Evolutionary conservation across 192 early-diverging fungal genomes (phyloP), one percentile per base, ranked within the genome.

Genomic region (Coemansia sp.): DNA sequence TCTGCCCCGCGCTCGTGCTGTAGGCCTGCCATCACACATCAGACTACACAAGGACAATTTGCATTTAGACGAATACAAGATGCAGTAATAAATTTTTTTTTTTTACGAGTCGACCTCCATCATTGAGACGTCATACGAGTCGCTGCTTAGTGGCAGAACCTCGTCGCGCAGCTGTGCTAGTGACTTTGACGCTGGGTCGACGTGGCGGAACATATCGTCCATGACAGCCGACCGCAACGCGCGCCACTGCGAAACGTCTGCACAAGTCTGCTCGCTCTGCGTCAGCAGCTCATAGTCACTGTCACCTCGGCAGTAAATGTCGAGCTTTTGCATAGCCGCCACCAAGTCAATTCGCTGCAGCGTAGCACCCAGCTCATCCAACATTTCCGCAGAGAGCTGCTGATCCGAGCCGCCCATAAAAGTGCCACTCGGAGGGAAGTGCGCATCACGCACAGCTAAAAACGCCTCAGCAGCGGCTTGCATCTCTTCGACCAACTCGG

Each of bases 201-300:
- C 15, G 40, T 44, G 64, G 9, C 81, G 73, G 65, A 84, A 79
- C 72, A 79, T 73, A 39, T 79, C 69, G 44, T 72, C 70, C 44
- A 69, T 64, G 43, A 84, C 74, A 12, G 81, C 66, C 15, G 70
- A 64, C 2, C 81, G 66, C 50, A 84, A 55, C 0, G 81, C 81
- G 12, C 81, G 76, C 81, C 81, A 84, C 57, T 84, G 81, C 52
- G 75, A 39, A 33, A 84, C 46, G 41, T 84, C 76, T 0, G 76
- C 81, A 6, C 73, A 62, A 18, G 50, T 52, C 68, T 76, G 81
- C 68, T 84, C 81, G 43, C 63, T 71, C 15, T 74, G 69, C 16
- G 76, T 84, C 31, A 84, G 62, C 61, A 84, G 57, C 13, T 84
- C 81, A 65, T 84, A 84, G 68, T 84, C 81, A 18, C 70, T 16